These are phyloP conservation scores for Claviceps monticola DNA, from an alignment of 2,329 filamentous ascomycete species.

Conservation along the genomic window DNA sequence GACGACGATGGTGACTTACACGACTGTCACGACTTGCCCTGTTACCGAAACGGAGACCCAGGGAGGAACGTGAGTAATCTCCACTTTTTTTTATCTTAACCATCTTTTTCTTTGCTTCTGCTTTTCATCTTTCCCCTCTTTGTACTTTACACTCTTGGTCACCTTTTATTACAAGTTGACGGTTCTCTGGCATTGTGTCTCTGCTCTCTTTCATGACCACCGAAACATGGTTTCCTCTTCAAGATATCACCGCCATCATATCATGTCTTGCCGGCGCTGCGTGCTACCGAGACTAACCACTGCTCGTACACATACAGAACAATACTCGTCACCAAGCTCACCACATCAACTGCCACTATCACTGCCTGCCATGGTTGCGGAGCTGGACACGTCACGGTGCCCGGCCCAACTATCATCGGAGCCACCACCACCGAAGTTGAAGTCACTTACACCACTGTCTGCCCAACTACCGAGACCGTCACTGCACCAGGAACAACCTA, in stretches of 20 bases:
- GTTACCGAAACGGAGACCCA: conserved; percentile 28
- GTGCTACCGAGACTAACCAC: background rate
- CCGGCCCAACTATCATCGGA: conserved; percentile 18
- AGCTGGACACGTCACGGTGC: conserved; percentile 21
- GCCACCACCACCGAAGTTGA: conserved; percentile 20
- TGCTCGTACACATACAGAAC: conserved; percentile 16
- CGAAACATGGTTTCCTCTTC: too few relatives aligned
- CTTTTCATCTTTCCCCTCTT: background rate
- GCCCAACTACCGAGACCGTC: conserved; percentile 21
- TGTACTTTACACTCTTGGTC: background rate
- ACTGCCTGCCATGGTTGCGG: conserved; percentile 25
- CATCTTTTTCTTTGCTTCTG: background rate
- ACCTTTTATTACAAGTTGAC: too few relatives aligned
- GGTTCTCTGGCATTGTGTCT: too few relatives aligned
- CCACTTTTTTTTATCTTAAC: background rate
- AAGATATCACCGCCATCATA: background rate
- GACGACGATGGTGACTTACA: conserved; percentile 21
- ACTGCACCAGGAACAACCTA: conserved; percentile 21
- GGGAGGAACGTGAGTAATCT: conserved; percentile 24
- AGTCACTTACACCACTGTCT: conserved; percentile 25
- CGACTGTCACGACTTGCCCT: conserved; percentile 31
- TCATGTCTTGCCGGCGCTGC: background rate
- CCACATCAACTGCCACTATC: conserved; percentile 29
- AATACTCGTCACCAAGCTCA: conserved; percentile 26
- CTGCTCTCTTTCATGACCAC: too few relatives aligned